Conservation (phyloP, 1,139 yeast species). For the Hanseniaspora uvarum region DNA sequence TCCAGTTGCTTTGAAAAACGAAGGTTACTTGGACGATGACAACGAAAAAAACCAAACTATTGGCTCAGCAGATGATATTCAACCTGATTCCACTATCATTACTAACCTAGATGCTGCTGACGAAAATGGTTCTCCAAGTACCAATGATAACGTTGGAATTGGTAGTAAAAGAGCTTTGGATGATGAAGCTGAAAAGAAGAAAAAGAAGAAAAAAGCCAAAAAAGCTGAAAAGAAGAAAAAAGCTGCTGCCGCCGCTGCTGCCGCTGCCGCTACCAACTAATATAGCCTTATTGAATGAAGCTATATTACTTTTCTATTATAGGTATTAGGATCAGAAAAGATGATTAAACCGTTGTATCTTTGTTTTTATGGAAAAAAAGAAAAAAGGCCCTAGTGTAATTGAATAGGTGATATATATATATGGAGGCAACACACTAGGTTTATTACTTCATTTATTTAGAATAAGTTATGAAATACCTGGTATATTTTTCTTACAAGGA, state of each 20-base stretch:
- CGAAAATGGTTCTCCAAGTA: background rate
- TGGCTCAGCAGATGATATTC: slow-evolving; percentile 29
- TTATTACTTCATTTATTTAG: background rate
- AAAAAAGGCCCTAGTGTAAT: no score
- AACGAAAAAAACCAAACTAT: slow-evolving; percentile 35
- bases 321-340: background rate
- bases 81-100: background rate
- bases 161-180: slow-evolving; percentile 23
- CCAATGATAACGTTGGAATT: slow-evolving; percentile 6
- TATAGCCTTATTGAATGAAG: background rate
- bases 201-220: slow-evolving; percentile 38
- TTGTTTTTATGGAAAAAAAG: background rate
- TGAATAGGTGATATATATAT: no score
- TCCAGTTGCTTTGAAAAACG: slow-evolving; percentile 18
- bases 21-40: slow-evolving; percentile 20
- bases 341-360: background rate
- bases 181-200: slow-evolving; percentile 33
- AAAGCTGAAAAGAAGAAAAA: slow-evolving; percentile 30
- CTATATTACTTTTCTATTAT: background rate
- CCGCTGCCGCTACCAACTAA: slow-evolving; percentile 12
- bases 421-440: background rate
- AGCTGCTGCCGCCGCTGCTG: slow-evolving; percentile 14
- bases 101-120: slow-evolving; percentile 18
- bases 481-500: no score
- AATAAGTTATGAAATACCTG: no score